Percentiles rank a stretch among this genome's conserved stretches.
These are phyloP conservation scores for Laburnicola sp. DNA, from an alignment of 2,329 filamentous ascomycete species.

Conservation along the genomic window DNA sequence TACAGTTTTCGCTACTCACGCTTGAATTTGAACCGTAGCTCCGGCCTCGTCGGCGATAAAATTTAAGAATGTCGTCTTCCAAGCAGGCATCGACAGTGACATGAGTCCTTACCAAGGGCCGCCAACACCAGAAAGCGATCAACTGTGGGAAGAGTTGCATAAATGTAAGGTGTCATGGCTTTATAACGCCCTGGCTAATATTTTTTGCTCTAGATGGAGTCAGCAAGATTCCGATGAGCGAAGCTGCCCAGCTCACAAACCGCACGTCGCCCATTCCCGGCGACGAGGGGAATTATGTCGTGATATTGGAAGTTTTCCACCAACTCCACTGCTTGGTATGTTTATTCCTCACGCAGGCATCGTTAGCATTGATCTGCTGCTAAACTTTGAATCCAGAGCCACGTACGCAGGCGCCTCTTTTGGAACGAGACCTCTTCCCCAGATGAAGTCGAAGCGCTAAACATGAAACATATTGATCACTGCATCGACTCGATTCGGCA, in stretches of 20 bases:
- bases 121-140: neutral
- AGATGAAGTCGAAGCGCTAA: neutral
- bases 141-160: constrained; percentile 4
- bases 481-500: constrained; percentile 10
- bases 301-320: constrained; percentile 6
- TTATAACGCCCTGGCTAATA: neutral
- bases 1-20: neutral
- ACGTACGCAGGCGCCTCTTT: constrained; percentile 5
- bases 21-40: neutral
- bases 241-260: constrained; percentile 7
- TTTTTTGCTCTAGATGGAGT: neutral
- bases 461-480: constrained; percentile 9
- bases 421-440: neutral
- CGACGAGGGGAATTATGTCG: constrained; percentile 5
- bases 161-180: neutral
- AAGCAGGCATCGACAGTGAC: constrained; percentile 5
- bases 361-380: neutral
- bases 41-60: neutral
- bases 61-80: constrained; percentile 4
- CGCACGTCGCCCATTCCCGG: constrained; percentile 5
- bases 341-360: neutral
- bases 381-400: neutral
- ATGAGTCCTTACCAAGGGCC: constrained; percentile 5
- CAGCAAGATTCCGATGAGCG: neutral
- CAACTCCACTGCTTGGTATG: constrained; percentile 10